Evolutionary conservation across 1,284 basidiomycete genomes (phyloP).

Genomic region (Coniferiporia sulphurascens): DNA sequence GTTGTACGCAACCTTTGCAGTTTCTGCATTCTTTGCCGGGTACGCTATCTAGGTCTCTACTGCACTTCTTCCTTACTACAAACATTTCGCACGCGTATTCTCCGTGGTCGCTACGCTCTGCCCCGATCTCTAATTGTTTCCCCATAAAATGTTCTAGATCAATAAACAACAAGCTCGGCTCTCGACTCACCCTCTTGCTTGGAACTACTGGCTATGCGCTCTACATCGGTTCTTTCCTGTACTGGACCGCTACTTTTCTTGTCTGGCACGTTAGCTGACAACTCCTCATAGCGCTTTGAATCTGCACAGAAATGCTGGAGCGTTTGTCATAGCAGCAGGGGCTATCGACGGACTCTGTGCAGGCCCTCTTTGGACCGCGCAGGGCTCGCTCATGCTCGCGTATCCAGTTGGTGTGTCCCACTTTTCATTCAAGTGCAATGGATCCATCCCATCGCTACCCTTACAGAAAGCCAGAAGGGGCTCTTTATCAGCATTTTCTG

Average conservation of each 20-base stretch:
- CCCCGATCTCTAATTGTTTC: background rate
- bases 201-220: constrained; percentile 44
- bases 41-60: background rate
- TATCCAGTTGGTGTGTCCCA: constrained; percentile 43
- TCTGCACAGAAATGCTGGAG: constrained; percentile 23
- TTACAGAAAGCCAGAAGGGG: constrained; percentile 36
- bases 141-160: constrained; percentile 3
- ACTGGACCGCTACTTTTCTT: constrained; percentile 14
- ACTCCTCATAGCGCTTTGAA: background rate
- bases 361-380: constrained; percentile 52
- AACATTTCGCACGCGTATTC: no score
- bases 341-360: constrained; percentile 54
- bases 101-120: no score
- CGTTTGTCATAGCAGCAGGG: constrained; percentile 50
- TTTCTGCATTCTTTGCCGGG: constrained; percentile 24
- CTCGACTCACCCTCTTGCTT: constrained; percentile 40
- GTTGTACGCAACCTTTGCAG: constrained; percentile 27
- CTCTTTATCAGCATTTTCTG: constrained; percentile 51
- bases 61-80: background rate
- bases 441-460: constrained; percentile 18
- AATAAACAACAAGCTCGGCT: constrained; percentile 33
- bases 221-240: constrained; percentile 44
- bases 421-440: constrained; percentile 29
- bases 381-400: constrained; percentile 51
- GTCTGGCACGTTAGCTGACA: constrained; percentile 19